Percentiles rank a stretch among this genome's conserved stretches.
These are phyloP conservation scores for Dioscorea zingiberensis DNA, from an alignment of 106 monocot species.

Conservation along the genomic window DNA sequence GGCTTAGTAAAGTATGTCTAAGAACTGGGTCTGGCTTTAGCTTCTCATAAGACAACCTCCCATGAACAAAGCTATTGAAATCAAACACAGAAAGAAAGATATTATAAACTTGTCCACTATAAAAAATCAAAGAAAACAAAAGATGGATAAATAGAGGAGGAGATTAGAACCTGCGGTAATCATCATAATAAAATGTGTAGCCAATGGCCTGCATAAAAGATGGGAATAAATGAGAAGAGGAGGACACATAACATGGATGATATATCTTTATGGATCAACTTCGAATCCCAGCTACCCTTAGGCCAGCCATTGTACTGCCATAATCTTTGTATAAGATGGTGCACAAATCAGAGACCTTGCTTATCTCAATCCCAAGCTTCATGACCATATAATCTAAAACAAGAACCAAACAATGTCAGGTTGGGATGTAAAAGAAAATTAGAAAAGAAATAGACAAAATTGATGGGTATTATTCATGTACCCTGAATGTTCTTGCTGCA, in stretches of 20 bases:
- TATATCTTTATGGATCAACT: background rate
- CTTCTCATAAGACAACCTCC: conserved; percentile 52
- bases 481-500: conserved; percentile 73
- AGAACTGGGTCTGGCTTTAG: conserved; percentile 53
- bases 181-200: conserved; percentile 79
- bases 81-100: background rate
- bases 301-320: conserved; percentile 93
- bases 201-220: conserved; percentile 60
- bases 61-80: conserved; percentile 51
- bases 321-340: conserved; percentile 71
- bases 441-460: background rate
- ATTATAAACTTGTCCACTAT: background rate
- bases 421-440: background rate
- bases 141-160: background rate
- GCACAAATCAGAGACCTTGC: conserved; percentile 47
- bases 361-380: conserved; percentile 75
- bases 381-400: conserved; percentile 69
- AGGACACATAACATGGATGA: background rate
- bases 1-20: conserved; percentile 40
- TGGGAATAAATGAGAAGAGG: background rate
- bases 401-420: background rate
- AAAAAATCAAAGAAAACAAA: background rate
- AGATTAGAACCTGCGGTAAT: conserved; percentile 58
- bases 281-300: conserved; percentile 39
- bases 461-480: conserved; percentile 10